Evolutionary conservation across 768 basidiomycete species (phyloP).

Genomic region (Kwoniella sp.): DNA sequence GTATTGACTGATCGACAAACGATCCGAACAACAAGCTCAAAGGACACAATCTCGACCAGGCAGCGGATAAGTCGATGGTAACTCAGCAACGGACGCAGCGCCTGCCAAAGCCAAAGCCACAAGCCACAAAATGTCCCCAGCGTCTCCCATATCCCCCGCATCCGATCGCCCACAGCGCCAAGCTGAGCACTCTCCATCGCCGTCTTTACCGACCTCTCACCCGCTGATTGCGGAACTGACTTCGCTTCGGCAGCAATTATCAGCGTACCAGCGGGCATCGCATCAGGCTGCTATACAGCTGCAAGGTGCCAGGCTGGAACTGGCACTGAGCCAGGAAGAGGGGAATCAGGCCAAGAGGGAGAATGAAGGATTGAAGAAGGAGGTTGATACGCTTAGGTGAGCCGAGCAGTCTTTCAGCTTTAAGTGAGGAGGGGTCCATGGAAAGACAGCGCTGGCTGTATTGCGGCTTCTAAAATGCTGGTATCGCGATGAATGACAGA

Average conservation of each 20-base stretch:
- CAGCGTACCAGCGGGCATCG: conserved; percentile 49
- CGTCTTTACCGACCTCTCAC: conserved; percentile 37
- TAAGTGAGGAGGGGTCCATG: not conserved
- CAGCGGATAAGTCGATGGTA: not conserved
- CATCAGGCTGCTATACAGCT: conserved; percentile 53
- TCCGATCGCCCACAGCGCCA: conserved; percentile 2
- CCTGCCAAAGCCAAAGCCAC: not conserved
- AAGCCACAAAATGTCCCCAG: conserved; percentile 2
- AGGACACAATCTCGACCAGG: not conserved
- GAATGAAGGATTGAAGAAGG: conserved; percentile 13
- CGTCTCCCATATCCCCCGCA: conserved; percentile 1
- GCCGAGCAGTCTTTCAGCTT: conserved; percentile 3
- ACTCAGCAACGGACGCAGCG: not conserved
- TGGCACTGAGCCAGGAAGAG: conserved; percentile 31
- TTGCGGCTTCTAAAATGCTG: too few species aligned
- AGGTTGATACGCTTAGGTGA: conserved; percentile 36
- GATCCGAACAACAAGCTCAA: not conserved
- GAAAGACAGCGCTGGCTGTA: too few species aligned
- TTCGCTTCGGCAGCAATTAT: conserved; percentile 49
- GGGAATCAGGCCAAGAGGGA: conserved; percentile 6
- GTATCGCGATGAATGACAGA: too few species aligned
- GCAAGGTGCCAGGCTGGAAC: conserved; percentile 52
- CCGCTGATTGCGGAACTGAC: conserved; percentile 53
- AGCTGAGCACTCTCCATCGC: not conserved
- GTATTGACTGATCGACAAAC: too few species aligned